Evolutionary conservation across 805 yeast species (phyloP), one percentile per base, ranked within the genome.

Genomic region (Hemisphaericaspora nanyangensis): DNA sequence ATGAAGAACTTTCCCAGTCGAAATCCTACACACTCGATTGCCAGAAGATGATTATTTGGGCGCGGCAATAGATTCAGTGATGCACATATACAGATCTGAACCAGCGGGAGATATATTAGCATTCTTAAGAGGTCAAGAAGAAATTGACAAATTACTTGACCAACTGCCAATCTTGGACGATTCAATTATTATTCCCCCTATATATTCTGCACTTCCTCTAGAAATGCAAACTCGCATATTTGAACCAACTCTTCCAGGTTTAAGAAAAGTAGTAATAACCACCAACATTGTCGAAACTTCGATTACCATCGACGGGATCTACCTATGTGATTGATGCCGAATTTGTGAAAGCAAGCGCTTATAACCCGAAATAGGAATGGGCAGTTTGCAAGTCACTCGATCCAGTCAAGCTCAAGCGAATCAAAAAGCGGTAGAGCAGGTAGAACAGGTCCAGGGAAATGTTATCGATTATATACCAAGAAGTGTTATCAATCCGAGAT

Each of bases 241-340:
- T 60, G 95, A 86, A 51, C 87, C 95, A 1, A 82, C 97, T 0
- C 96, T 96, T 0, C 60, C 64, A 13, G 87, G 87, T 1, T 76
- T 87, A 28, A 65, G 99, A 38, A 93, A 93, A 56, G 95, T 90
- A 3, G 87, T 93, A 7, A 68, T 93, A 40, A 98, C 99, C 0
- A 93, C 99, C 1, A 91, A 91, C 52, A 93, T 91, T 49, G 99
- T 98, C 0, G 99, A 91, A 61, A 93, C 99, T 0, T 91, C 98
- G 7, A 79, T 93, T 51, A 93, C 99, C 3, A 90, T 93, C 44
- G 96, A 91, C 58, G 96, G 96, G 10, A 84, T 93, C 27, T 82
- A 73, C 47, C 98, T 93, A 80, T 55, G 99, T 93, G 25, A 77
- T 93, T 18, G 99, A 93, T 55, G 95, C 97, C 0, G 99, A 99